phyloP scores from a whole-genome alignment of 2,329 filamentous ascomycete species.

The Rachicladosporium sp. region DNA sequence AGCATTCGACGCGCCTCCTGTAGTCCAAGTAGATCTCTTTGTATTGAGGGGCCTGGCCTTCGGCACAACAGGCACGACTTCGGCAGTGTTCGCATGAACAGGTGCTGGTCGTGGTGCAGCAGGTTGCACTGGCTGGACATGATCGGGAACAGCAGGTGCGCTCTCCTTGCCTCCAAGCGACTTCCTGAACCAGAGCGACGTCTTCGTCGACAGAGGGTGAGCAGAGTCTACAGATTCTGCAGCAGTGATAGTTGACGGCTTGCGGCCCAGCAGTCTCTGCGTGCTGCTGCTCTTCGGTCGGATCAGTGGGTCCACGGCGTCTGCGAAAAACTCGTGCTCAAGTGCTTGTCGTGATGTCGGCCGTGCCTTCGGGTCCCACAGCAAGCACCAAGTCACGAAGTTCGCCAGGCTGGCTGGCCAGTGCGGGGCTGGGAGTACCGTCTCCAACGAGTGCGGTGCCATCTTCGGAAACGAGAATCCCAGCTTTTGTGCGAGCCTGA shows the following conservation, averaged over 20 bases:
- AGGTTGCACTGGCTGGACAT: slow-evolving; percentile 27
- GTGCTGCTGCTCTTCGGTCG: slow-evolving; percentile 85
- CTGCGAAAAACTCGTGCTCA: slow-evolving; percentile 85
- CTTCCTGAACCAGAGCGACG: slow-evolving; percentile 86
- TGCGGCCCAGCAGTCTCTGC: slow-evolving; percentile 72
- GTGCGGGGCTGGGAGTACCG: slow-evolving; percentile 76
- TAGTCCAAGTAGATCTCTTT: slow-evolving; percentile 91
- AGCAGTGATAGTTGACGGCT: slow-evolving; percentile 70
- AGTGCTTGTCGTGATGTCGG: slow-evolving; percentile 91
- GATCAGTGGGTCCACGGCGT: slow-evolving; percentile 73
- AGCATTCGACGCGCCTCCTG: slow-evolving; percentile 54
- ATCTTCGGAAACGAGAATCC: slow-evolving; percentile 99
- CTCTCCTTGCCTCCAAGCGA: slow-evolving; percentile 77
- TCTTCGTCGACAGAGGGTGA: slow-evolving; percentile 59
- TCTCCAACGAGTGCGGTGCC: slow-evolving; percentile 94
- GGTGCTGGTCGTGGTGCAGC: slow-evolving; percentile 31
- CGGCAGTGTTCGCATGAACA: slow-evolving; percentile 31
- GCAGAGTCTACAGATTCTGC: slow-evolving; percentile 45
- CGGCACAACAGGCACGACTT: slow-evolving; percentile 28
- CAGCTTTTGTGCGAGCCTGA: slow-evolving; percentile 82
- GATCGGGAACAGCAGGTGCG: slow-evolving; percentile 45
- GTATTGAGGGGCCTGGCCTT: slow-evolving; percentile 47
- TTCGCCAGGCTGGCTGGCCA: slow-evolving; percentile 81
- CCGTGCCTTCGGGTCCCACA: slow-evolving; percentile 92
- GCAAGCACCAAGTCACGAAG: slow-evolving; percentile 96